Base-by-base conservation (phyloP, 2,329 filamentous ascomycete genomes). In the Clonostachys chloroleuca region DNA sequence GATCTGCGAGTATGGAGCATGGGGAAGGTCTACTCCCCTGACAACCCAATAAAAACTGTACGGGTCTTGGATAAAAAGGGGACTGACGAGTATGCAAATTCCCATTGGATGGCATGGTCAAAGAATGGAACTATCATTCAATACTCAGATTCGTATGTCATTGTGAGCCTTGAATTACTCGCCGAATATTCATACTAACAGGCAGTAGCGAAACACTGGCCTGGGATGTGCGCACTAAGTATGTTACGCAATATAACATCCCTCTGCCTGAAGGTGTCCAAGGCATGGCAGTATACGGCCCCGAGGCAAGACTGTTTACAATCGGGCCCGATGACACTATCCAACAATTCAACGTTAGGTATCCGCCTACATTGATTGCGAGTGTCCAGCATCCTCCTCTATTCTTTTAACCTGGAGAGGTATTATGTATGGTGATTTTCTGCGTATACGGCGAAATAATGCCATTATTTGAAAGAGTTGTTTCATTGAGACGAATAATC, bases 41-140 rank as follows among this genome's bases (percentile, higher is more conserved):
- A 78, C 42, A 87, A 96, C 56, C 78, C 86, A 16, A 91, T 92
- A 35, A 92, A 92, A 59, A 87, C 96, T 7, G 95, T 97, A 49
- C 80, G 94, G 52, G 85, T 95, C 24, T 72, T 99, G 43, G 92
- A 89, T 63, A 80, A 88, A 57, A 83, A 84, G 7, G 91, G 96
- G 51, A 84, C 83, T 53, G 72, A 81, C 35, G 70, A 82, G 3
- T 89, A 90, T 2, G 86, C 89, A 36, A 96, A 95, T 63, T 3
- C 24, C 9, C 24, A 30, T 30, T 99, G 94, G 94, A 92, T 96
- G 75, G 87, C 84, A 16, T 99, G 94, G 94, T 97, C 94, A 0
- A 97, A 96, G 70, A 97, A 96, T 70, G 94, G 94, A 37, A 87
- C 92, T 55, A 91, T 99, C 54, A 84, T 99, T 53, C 94, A 99